Base-by-base conservation (phyloP, 2,329 filamentous ascomycete species). In the Phyllosticta ampelicida region DNA sequence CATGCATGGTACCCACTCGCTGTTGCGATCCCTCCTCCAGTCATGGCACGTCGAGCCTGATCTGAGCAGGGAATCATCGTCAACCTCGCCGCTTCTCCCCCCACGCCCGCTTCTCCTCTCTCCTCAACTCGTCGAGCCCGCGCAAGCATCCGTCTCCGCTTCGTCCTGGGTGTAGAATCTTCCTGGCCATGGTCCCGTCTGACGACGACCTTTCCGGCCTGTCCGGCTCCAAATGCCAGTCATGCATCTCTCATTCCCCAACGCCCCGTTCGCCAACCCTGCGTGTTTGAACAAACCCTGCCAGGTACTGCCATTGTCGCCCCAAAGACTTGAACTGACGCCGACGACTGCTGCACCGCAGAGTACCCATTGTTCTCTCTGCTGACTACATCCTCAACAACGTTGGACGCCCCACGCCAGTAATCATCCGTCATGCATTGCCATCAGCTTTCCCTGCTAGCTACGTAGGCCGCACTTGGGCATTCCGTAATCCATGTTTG, bases 261-360 rank as follows among this genome's bases (percentile, higher is more conserved):
- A 73, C 9, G 71, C 70, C 61, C n/a, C 64, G 66, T 2, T 70
- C 71, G 51, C 72, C 69, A 48, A 68, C 65, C 60, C 71, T 71
- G 9, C 65, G n/a, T 44, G 16, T 44, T n/a, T 44, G 5, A 44
- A 6, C 13, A n/a, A 44, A 13, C 30, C 30, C 30, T 36, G 30
- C 30, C 30, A 36, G 30, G 30, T 13, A 36, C 30, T 36, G 30
- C 30, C 36, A 44, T 44, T 44, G 36, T 44, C 36, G 23, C 23
- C 23, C 4, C 36, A 44, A 44, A 5, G 36, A 44, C 36, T 44
- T 3, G 36, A 5, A 11, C 30, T 36, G 30, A 16, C 30, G 36
- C n/a, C 16, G 23, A 4, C 23, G 23, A 26, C 23, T 44, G 36
- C 36, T 44, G 36, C 16, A 36, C 30, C 9, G 30, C 30, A 10